Evolutionary conservation across 1,139 yeast species (phyloP).

Genomic region (Candida tropicalis): DNA sequence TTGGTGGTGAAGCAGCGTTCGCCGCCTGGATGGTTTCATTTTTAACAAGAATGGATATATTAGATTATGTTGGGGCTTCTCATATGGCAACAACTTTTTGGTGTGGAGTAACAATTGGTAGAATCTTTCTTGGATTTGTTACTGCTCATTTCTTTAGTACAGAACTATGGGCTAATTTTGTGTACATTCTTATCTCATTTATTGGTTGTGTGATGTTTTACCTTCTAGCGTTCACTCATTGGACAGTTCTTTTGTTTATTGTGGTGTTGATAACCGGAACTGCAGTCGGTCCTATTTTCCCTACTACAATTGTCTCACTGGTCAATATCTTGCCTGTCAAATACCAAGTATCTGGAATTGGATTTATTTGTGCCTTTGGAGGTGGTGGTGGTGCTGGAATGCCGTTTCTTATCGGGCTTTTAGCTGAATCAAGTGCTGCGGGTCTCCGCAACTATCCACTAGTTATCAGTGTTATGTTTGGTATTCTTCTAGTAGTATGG

Average conservation of each 20-base stretch:
- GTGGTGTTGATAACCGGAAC: constrained; percentile 61
- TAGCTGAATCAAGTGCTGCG: constrained; percentile 39
- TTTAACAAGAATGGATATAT: constrained; percentile 50
- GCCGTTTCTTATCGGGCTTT: constrained; percentile 62
- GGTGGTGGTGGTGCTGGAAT: constrained; percentile 74
- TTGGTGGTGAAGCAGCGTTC: constrained; percentile 70
- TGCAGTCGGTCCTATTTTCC: constrained; percentile 80
- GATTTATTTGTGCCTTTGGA: constrained; percentile 77
- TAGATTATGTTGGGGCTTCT: constrained; percentile 51
- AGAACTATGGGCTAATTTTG: constrained; percentile 47
- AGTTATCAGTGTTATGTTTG: constrained; percentile 30
- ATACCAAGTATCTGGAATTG: constrained; percentile 69
- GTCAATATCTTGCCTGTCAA: constrained; percentile 62
- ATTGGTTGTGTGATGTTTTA: constrained; percentile 36
- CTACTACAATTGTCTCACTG: constrained; percentile 70
- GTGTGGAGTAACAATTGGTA: constrained; percentile 65
- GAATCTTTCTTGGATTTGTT: constrained; percentile 60
- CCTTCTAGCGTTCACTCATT: constrained; percentile 23
- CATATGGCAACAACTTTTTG: constrained; percentile 66
- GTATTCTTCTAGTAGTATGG: constrained; percentile 33
- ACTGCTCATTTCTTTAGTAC: constrained; percentile 52
- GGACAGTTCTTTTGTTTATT: constrained; percentile 25
- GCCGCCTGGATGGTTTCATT: constrained; percentile 71
- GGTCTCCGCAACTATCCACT: constrained; percentile 40
- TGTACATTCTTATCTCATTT: constrained; percentile 31